Evolutionary conservation across 2,329 filamentous ascomycete species (phyloP).

Genomic region (Bipolaris oryzae): DNA sequence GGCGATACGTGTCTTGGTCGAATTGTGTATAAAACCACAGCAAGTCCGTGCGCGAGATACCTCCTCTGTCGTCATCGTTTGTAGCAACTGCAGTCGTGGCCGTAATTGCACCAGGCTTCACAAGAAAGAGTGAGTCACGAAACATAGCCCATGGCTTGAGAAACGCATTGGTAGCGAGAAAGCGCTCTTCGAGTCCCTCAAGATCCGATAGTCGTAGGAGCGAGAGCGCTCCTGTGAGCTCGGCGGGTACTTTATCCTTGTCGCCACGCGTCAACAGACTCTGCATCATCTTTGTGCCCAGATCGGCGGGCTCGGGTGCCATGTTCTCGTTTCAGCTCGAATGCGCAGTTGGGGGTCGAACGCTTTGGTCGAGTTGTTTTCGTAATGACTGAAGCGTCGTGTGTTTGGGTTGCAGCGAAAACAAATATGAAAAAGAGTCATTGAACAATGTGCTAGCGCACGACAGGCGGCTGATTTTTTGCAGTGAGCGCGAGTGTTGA

Average conservation of each 20-base stretch:
- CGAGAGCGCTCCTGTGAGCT: conserved; percentile 32
- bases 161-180: conserved; percentile 39
- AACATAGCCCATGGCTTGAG: conserved; percentile 40
- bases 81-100: conserved; percentile 12
- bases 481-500: background rate
- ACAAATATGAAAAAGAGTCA: background rate
- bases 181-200: conserved; percentile 33
- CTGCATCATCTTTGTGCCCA: conserved; percentile 18
- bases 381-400: background rate
- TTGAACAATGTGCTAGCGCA: background rate
- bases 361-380: background rate
- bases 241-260: conserved; percentile 23
- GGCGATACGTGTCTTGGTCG: conserved; percentile 34
- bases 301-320: conserved; percentile 6
- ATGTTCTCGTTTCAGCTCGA: conserved; percentile 7
- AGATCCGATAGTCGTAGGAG: conserved; percentile 30
- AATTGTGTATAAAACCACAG: conserved; percentile 44
- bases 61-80: background rate
- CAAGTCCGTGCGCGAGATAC: conserved; percentile 31
- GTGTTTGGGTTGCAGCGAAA: background rate
- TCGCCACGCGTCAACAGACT: conserved; percentile 20
- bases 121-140: conserved; percentile 36
- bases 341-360: background rate
- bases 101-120: conserved; percentile 19
- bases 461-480: background rate